Evolutionary conservation across 768 basidiomycete genomes (phyloP).

Genomic region (Leccinellum luteum): DNA sequence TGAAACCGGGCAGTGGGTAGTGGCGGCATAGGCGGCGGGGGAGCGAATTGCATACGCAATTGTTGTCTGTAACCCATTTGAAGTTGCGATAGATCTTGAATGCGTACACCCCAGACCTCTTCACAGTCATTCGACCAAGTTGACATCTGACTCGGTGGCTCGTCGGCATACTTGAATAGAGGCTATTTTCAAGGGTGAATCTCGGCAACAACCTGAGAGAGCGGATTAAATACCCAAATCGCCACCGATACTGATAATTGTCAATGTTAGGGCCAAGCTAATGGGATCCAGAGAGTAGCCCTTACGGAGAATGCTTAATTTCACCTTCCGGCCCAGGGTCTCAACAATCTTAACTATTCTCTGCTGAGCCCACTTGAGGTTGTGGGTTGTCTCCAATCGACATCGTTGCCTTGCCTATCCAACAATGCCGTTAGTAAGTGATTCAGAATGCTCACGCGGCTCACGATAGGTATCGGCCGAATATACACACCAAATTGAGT

Average conservation of each 20-base stretch:
- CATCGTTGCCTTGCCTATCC: conserved; percentile 33
- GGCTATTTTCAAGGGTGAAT: conserved; percentile 42
- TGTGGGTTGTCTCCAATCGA: conserved; percentile 23
- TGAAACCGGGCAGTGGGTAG: conserved; percentile 7
- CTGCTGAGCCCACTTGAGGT: conserved; percentile 35
- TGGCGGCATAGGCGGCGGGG: conserved; percentile 27
- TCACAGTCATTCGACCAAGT: conserved; percentile 63
- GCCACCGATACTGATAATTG: conserved; percentile 52
- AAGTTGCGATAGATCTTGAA: conserved; percentile 43
- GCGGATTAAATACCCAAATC: conserved; percentile 52
- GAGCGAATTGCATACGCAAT: conserved; percentile 14
- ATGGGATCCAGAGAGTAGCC: conserved; percentile 33
- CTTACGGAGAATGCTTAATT: conserved; percentile 46
- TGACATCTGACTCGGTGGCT: conserved; percentile 52
- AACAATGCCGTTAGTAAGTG: background rate
- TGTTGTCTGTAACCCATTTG: conserved; percentile 16
- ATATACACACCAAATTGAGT: conserved; percentile 54
- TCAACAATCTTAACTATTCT: conserved; percentile 40
- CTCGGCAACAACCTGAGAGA: conserved; percentile 23
- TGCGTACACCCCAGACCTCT: conserved; percentile 62
- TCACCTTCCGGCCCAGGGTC: conserved; percentile 40
- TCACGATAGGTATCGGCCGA: background rate
- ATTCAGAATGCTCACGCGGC: background rate
- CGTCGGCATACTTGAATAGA: conserved; percentile 61
- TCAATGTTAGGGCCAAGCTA: conserved; percentile 8